Conservation (phyloP, 2,329 filamentous ascomycete species). For the Ophiocordyceps camponoti-leonardi region DNA sequence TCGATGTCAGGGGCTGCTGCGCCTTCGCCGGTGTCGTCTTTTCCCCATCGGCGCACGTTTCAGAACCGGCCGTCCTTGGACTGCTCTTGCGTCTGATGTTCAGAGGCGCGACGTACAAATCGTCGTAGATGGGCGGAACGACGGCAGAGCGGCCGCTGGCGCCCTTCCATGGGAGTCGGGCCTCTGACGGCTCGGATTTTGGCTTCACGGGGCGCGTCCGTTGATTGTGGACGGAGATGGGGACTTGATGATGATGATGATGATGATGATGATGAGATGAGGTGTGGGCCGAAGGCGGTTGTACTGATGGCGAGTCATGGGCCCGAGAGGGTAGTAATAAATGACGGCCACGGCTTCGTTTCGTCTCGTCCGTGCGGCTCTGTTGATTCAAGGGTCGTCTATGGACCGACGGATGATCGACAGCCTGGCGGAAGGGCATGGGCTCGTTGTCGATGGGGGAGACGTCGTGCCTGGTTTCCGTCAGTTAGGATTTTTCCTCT, state of each 20-base stretch:
- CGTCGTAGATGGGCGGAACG: constrained; percentile 47
- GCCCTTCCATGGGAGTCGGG: constrained; percentile 51
- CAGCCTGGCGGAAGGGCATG: constrained; percentile 2
- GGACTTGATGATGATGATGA: not conserved
- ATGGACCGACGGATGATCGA: not conserved
- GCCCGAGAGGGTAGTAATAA: not conserved
- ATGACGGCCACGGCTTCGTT: not conserved
- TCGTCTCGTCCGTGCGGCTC: not conserved
- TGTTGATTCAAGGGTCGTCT: not conserved
- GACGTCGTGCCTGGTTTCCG: constrained; percentile 21
- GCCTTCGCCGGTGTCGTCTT: constrained; percentile 2
- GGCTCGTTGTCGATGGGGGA: constrained; percentile 34
- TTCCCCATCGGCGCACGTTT: constrained; percentile 13
- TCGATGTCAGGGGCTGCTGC: constrained; percentile 13
- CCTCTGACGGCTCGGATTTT: constrained; percentile 21
- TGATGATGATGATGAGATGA: not conserved
- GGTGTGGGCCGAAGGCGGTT: too few relatives aligned
- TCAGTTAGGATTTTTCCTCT: too few relatives aligned
- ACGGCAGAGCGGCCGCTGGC: constrained; percentile 51
- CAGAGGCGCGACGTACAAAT: constrained; percentile 35
- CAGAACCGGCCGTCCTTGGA: constrained; percentile 14
- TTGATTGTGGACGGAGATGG: constrained; percentile 14
- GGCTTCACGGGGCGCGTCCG: constrained; percentile 16
- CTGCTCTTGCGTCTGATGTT: constrained; percentile 33
- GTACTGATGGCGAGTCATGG: not conserved